Base-by-base conservation (phyloP, 176 grass and related monocot genomes). In the Paspalum notatum region DNA sequence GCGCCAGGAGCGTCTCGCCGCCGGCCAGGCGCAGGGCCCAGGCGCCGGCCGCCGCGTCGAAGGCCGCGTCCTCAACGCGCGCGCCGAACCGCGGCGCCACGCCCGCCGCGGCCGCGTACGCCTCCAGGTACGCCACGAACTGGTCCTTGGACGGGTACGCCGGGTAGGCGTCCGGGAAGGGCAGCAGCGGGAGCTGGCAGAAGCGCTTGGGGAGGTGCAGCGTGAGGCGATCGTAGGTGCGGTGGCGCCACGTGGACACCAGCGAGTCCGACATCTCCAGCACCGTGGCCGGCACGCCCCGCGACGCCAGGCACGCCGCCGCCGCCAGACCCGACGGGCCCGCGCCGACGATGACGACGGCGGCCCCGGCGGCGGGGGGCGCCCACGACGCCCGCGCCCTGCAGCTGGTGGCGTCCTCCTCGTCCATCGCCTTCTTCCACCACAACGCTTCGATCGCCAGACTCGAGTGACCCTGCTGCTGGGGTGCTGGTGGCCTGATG, bases 151-250 rank as follows among this genome's bases (percentile, higher is more conserved):
- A 83, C 26, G 96, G 96, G 84, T 99, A 95, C 43, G 79, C 79
- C 24, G 96, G 96, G 73, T 88, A 93, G 1, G 54, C 82, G 7
- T 71, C 44, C 11, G 96, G 96, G 82, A 99, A 99, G 9, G 86
- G 88, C 40, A 93, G 81, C 47, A 90, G 65, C 1, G 96, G 96
- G 41, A 99, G 96, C 90, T 99, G 84, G 76, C 96, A 95, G 88
- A 99, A 99, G 75, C 83, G 83, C 82, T 88, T 95, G 26, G 96
- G 96, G 27, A 99, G 93, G 89, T 99, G 93, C 48, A 99, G 96
- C 59, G 87, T 89, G 57, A 99, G 92, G 9, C 96, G 86, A 82
- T 99, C 90, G 71, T 99, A 99, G 59, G 89, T 99, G 66, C 90
- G 82, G 64, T 95, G 88, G 52, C 88, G 92, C 96, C 96, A 99